Percentiles rank a stretch among this genome's conserved stretches.
phyloP scores from a whole-genome alignment of 1,284 basidiomycete genomes.

The Malassezia slooffiae region DNA sequence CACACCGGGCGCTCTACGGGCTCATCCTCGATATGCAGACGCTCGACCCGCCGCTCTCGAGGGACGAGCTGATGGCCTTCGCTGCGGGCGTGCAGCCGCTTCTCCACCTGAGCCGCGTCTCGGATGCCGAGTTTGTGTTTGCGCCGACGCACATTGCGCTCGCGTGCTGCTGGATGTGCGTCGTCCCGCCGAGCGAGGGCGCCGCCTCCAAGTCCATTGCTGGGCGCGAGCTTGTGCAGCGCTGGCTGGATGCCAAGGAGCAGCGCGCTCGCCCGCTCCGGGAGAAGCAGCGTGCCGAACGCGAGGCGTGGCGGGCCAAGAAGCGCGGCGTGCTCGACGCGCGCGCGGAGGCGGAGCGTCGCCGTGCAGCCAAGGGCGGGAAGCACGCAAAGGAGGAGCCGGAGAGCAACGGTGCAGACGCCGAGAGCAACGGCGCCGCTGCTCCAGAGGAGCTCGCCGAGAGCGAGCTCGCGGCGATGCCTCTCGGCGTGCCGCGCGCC shows the following conservation, averaged over 20 bases:
- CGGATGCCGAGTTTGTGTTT: constrained; percentile 83
- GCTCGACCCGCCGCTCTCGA: constrained; percentile 24
- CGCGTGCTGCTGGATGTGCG: constrained; percentile 51
- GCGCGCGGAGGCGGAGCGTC: no score
- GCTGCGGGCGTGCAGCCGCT: constrained; percentile 17
- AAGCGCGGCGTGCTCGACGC: not conserved
- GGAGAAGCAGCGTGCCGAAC: not conserved
- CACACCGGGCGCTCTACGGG: constrained; percentile 78
- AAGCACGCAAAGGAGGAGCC: no score
- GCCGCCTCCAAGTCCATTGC: not conserved
- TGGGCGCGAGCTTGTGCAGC: constrained; percentile 52
- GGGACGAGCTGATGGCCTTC: constrained; percentile 18
- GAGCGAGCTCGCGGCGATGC: constrained; percentile 13
- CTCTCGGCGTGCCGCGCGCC: constrained; percentile 49
- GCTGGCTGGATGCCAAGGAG: constrained; percentile 52
- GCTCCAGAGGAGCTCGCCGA: constrained; percentile 18
- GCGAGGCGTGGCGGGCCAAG: constrained; percentile 14
- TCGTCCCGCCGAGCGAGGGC: not conserved
- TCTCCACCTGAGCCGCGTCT: constrained; percentile 58
- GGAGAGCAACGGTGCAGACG: no score
- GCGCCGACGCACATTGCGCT: constrained; percentile 86
- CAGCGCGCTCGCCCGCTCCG: not conserved
- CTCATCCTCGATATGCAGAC: constrained; percentile 83
- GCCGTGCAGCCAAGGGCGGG: no score
- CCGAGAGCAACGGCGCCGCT: no score